Percentiles rank a stretch among this genome's conserved stretches.
phyloP scores from a whole-genome alignment of 2,329 filamentous ascomycete genomes.

The Leptographium lundbergii region DNA sequence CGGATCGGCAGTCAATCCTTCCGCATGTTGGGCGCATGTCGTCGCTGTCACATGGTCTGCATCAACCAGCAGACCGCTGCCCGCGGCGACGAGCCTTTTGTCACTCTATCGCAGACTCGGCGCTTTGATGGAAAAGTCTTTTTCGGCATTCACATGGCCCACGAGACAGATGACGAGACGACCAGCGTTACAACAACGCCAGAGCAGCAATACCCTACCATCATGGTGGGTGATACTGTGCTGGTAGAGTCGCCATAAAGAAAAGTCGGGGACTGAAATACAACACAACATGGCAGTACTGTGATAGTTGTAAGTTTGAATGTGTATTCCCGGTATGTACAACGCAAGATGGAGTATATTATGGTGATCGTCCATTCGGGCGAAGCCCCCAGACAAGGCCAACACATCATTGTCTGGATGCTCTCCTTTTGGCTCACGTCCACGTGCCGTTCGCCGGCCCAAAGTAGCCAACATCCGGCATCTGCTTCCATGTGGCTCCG shows the following conservation, averaged over 20 bases:
- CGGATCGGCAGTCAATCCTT: constrained; percentile 53
- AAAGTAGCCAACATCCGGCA: constrained; percentile 21
- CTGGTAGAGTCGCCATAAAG: background rate
- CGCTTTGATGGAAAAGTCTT: constrained; percentile 73
- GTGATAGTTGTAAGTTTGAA: background rate
- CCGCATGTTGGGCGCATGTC: constrained; percentile 68
- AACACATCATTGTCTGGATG: background rate
- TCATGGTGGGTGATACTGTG: constrained; percentile 36
- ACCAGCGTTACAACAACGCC: constrained; percentile 9
- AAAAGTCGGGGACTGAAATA: background rate
- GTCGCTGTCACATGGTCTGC: constrained; percentile 92
- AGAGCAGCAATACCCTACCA: constrained; percentile 27
- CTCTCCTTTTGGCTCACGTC: constrained; percentile 6
- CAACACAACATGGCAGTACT: background rate
- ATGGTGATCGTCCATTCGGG: too few relatives aligned
- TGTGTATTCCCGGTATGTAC: background rate
- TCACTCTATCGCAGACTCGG: constrained; percentile 77
- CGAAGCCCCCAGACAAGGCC: too few relatives aligned
- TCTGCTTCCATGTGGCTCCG: constrained; percentile 18
- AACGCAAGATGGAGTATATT: background rate
- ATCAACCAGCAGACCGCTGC: constrained; percentile 73
- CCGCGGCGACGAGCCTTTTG: constrained; percentile 73
- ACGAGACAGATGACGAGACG: constrained; percentile 18
- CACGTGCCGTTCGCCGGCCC: constrained; percentile 20
- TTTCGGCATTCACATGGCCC: constrained; percentile 73